phyloP scores from a whole-genome alignment of 2,329 filamentous ascomycete species.

The Penicillium sp. region DNA sequence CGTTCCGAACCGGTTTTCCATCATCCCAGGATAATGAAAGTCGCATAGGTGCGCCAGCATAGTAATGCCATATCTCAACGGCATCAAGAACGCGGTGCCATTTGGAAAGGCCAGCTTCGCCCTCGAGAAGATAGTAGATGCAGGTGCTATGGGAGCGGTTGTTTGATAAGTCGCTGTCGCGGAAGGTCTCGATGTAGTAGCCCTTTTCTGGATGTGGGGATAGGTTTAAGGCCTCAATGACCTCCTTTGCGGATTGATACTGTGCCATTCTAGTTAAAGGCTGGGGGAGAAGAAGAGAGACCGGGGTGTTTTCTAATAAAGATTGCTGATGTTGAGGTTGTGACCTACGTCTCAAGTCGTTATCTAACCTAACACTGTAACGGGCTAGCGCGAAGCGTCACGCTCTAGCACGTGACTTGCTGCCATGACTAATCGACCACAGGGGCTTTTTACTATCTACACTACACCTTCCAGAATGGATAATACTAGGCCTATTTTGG shows the following conservation, averaged over 20 bases:
- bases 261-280: no score
- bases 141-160: slow-evolving; percentile 46
- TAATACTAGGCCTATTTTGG: no score
- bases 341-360: no score
- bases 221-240: slow-evolving; percentile 44
- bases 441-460: no score
- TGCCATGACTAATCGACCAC: no score
- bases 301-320: no score
- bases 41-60: slow-evolving; percentile 49
- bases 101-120: slow-evolving; percentile 40
- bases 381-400: no score
- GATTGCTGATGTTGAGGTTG: no score
- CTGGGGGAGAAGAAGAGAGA: no score
- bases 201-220: slow-evolving; percentile 48
- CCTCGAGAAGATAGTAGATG: slow-evolving; percentile 53
- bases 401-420: no score
- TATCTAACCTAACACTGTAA: no score
- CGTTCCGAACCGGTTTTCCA: background rate
- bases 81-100: slow-evolving; percentile 50
- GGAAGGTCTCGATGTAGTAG: slow-evolving; percentile 47
- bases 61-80: slow-evolving; percentile 52
- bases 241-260: slow-evolving; percentile 27
- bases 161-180: slow-evolving; percentile 32
- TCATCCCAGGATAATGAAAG: background rate
- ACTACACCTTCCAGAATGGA: no score